Evolutionary conservation across 768 basidiomycete genomes (phyloP), one percentile per base, ranked within the genome.

Genomic region (Rhizopogon rudus): DNA sequence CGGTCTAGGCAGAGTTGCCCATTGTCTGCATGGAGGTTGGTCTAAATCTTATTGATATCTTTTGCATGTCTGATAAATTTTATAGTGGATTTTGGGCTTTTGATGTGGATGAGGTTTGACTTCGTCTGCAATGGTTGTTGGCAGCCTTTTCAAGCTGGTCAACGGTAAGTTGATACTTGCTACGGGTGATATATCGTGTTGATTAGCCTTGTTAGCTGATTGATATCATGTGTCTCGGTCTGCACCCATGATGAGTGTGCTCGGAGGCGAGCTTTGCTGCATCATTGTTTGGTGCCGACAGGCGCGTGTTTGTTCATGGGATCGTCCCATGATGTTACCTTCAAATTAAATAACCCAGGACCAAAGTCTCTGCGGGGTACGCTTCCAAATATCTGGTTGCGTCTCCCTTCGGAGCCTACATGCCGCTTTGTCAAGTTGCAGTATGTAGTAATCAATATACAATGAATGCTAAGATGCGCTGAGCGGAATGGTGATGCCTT

Each of bases 291-390:
- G 48, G 35, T 37, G 48, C 25, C 22, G 48, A 37, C 5, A 14
- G 16, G 35, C 20, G 14, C 48, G 48, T 49, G 48, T 5, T 9
- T 35, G 46, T 8, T 22, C 48, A 49, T 49, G 48, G 48, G 48
- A 9, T 22, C 22, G 20, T 6, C 48, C 48, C 35, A 49, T 49
- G 48, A 37, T 60, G 56, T 65, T 61, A 55, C 55, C 29, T 35
- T 39, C 57, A 71, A 72, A 71, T 71, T 20, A 71, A 73, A 63
- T 73, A 73, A 56, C 72, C 69, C 67, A 72, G 72, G 67, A 22
- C 71, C 61, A 58, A 62, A 71, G 68, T 35, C 67, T 72, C 7
- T 64, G 61, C 60, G 44, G 64, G 55, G 20, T 14, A 6, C 14
- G 20, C 20, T 28, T 46, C 54, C 13, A 41, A 33, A 10, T 20